Percentiles rank a stretch among this genome's conserved stretches.
Conservation (phyloP, 768 basidiomycete species). For the Pulveroboletus sp. region DNA sequence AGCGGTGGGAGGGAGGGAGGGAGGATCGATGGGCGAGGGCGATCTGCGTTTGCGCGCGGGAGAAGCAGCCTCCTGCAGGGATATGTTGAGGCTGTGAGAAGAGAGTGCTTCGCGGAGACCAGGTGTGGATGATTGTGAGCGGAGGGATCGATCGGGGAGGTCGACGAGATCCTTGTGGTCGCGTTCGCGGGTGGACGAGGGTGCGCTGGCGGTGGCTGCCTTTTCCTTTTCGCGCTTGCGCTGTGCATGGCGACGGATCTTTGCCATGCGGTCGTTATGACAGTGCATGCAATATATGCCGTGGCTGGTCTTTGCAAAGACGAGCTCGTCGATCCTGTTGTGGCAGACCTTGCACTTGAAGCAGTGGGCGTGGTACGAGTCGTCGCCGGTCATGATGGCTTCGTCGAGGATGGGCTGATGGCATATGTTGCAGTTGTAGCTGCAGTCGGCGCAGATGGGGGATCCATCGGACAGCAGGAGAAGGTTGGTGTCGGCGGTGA, state of each 20-base stretch:
- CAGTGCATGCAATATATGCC: constrained; percentile 99
- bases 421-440: constrained; percentile 95
- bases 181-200: constrained; percentile 27
- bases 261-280: constrained; percentile 95
- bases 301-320: constrained; percentile 97
- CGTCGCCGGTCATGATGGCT: constrained; percentile 99
- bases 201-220: constrained; percentile 25
- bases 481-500: constrained; percentile 97
- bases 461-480: constrained; percentile 94
- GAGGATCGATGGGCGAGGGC: constrained; percentile 11
- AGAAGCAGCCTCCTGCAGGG: constrained; percentile 8
- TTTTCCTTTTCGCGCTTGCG: constrained; percentile 72
- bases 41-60: constrained; percentile 10
- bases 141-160: constrained; percentile 20
- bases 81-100: constrained; percentile 14
- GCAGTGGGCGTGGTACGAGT: constrained; percentile 97
- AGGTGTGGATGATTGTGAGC: constrained; percentile 20
- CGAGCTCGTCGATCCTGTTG: constrained; percentile 94
- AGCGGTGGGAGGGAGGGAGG: neutral
- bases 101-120: constrained; percentile 28
- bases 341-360: constrained; percentile 97
- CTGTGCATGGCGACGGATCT: constrained; percentile 88
- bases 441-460: constrained; percentile 93
- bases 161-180: constrained; percentile 34
- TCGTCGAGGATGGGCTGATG: constrained; percentile 94